These are phyloP conservation scores for Rhynchospora tenuis DNA, from an alignment of 176 grass and related monocot species.

Conservation along the genomic window DNA sequence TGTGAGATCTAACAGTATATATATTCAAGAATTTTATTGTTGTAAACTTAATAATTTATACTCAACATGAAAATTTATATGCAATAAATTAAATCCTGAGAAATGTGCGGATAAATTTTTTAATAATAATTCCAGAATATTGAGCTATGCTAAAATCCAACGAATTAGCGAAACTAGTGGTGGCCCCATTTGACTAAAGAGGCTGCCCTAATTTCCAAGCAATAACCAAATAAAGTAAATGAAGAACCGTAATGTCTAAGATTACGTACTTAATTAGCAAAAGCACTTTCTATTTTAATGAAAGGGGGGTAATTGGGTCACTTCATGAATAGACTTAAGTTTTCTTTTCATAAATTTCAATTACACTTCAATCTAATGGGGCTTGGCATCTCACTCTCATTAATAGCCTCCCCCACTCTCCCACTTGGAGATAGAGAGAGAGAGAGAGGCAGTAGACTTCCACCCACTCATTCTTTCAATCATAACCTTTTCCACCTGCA, in stretches of 20 bases:
- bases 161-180: neutral
- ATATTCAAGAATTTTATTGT: too few relatives aligned
- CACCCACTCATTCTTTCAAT: slow-evolving; percentile 91
- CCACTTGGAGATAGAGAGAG: slow-evolving; percentile 25
- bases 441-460: slow-evolving; percentile 34
- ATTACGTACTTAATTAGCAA: slow-evolving; percentile 27
- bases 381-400: slow-evolving; percentile 8
- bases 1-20: too few relatives aligned
- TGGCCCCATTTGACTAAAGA: slow-evolving; percentile 15
- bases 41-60: too few relatives aligned
- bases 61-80: neutral
- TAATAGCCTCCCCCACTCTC: slow-evolving; percentile 26
- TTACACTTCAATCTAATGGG: slow-evolving; percentile 1
- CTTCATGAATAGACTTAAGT: slow-evolving; percentile 16
- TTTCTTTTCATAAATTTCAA: slow-evolving; percentile 19
- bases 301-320: slow-evolving; percentile 4
- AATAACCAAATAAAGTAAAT: slow-evolving; percentile 28
- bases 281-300: slow-evolving; percentile 21
- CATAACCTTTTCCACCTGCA: slow-evolving; percentile 46
- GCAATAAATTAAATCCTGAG: neutral
- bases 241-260: slow-evolving; percentile 10
- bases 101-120: neutral
- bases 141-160: neutral
- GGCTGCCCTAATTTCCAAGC: slow-evolving; percentile 19
- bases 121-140: neutral